These are phyloP conservation scores for Pyrenopolyporus hunteri DNA, from an alignment of 495 filamentous ascomycete genomes.

Conservation along the genomic window DNA sequence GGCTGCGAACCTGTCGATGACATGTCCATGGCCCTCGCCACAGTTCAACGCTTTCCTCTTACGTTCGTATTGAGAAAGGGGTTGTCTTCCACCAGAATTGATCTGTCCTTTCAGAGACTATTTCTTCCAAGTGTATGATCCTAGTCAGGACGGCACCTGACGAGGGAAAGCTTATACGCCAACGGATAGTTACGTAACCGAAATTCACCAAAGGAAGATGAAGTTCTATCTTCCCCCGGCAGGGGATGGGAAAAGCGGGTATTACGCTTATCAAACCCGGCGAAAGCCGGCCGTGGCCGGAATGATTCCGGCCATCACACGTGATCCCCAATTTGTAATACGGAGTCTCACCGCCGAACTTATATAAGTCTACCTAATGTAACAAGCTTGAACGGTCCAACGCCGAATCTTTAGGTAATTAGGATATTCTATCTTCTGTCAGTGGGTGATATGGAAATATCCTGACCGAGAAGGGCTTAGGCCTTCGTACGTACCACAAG, in stretches of 20 bases:
- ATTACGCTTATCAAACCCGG: conserved; percentile 25
- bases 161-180: neutral
- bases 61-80: too few relatives aligned
- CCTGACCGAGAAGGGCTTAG: too few relatives aligned
- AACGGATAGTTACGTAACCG: conserved; percentile 17
- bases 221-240: conserved; percentile 7
- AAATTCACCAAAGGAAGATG: conserved; percentile 5
- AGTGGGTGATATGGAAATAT: neutral
- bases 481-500: too few relatives aligned
- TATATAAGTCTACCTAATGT: neutral
- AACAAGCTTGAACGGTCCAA: too few relatives aligned
- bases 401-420: too few relatives aligned
- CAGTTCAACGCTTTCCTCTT: too few relatives aligned
- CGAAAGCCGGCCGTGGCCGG: conserved; percentile 43
- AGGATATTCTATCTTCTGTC: neutral
- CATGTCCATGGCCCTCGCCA: too few relatives aligned
- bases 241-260: conserved; percentile 20
- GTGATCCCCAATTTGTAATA: conserved; percentile 20
- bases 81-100: too few relatives aligned
- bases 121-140: too few relatives aligned
- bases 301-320: conserved; percentile 46
- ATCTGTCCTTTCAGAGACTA: too few relatives aligned
- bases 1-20: too few relatives aligned
- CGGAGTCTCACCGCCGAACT: neutral
- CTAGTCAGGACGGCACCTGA: neutral